Percentiles rank a stretch among this genome's conserved stretches.
phyloP scores from a whole-genome alignment of 2,329 filamentous ascomycete genomes.

The Hortaea werneckii region DNA sequence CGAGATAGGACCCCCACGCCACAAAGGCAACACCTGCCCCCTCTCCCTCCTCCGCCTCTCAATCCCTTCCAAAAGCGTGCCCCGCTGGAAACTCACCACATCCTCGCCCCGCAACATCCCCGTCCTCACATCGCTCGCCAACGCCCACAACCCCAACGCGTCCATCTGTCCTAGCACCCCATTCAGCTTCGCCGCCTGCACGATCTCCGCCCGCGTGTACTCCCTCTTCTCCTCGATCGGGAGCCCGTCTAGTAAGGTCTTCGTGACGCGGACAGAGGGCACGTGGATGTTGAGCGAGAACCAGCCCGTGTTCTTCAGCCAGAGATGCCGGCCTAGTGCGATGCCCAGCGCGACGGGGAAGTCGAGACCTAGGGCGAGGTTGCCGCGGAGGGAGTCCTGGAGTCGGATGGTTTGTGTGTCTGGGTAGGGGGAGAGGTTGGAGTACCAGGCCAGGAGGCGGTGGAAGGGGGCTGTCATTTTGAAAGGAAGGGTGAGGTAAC shows the following conservation, averaged over 20 bases:
- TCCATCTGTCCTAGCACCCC: conserved; percentile 16
- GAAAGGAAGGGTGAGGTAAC: no score
- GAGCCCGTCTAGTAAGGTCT: conserved; percentile 22
- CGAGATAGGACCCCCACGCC: conserved; percentile 26
- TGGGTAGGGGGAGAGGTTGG: conserved; percentile 18
- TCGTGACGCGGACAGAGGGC: conserved; percentile 19
- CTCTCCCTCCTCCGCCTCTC: conserved; percentile 21
- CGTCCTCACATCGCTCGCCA: conserved; percentile 23
- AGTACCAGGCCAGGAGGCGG: conserved; percentile 28
- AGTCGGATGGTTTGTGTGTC: conserved; percentile 26
- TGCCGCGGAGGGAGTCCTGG: conserved; percentile 25
- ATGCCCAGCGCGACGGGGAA: conserved; percentile 26
- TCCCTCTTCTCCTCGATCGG: conserved; percentile 20
- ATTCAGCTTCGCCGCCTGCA: conserved; percentile 11
- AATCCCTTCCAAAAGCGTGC: conserved; percentile 20
- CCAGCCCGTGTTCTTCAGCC: conserved; percentile 24
- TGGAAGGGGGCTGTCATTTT: conserved; percentile 22
- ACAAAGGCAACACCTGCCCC: conserved; percentile 26
- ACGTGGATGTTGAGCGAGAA: conserved; percentile 26
- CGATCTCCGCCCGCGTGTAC: conserved; percentile 22
- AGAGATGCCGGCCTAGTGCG: conserved; percentile 24
- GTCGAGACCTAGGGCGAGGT: conserved; percentile 28
- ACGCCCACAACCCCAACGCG: conserved; percentile 24
- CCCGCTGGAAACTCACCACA: conserved; percentile 23
- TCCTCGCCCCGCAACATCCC: conserved; percentile 22